Percentiles rank a stretch among this genome's conserved stretches.
Conservation (phyloP, 768 basidiomycete genomes). For the Boletus huronensis region DNA sequence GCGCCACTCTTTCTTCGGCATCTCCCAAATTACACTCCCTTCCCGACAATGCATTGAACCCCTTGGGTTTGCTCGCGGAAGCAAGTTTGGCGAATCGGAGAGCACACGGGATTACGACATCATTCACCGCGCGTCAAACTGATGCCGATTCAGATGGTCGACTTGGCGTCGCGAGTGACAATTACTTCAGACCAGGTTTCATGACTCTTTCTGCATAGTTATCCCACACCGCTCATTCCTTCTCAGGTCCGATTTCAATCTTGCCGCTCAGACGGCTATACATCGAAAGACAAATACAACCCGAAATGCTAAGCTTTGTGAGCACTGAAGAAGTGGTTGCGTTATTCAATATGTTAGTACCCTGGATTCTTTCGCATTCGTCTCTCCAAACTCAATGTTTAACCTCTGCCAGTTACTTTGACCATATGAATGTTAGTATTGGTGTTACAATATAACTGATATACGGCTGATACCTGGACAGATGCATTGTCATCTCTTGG, state of each 20-base stretch:
- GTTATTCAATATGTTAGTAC: conserved; percentile 81
- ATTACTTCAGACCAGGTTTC: conserved; percentile 90
- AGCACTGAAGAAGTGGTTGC: conserved; percentile 86
- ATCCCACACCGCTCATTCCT: conserved; percentile 4
- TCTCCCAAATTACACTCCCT: conserved; percentile 89
- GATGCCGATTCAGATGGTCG: conserved; percentile 43
- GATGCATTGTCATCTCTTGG: conserved; percentile 80
- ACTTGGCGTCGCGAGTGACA: conserved; percentile 78
- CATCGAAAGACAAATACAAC: conserved; percentile 87
- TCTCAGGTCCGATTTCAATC: conserved; percentile 80
- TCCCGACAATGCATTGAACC: conserved; percentile 90
- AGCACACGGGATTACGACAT: conserved; percentile 46
- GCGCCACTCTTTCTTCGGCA: conserved; percentile 30
- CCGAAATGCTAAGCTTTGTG: conserved; percentile 90
- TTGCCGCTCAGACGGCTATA: conserved; percentile 76
- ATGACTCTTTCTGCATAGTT: conserved; percentile 1
- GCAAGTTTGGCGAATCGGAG: conserved; percentile 76
- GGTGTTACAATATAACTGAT: not conserved
- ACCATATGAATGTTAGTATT: conserved; percentile 63
- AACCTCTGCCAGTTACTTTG: conserved; percentile 56
- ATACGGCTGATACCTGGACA: conserved; percentile 29
- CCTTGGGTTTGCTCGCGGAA: conserved; percentile 89
- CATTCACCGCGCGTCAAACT: conserved; percentile 37
- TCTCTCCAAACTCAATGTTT: conserved; percentile 3
- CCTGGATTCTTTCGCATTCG: not conserved